Evolutionary conservation across 768 basidiomycete species (phyloP).

Genomic region (Zangia roseola): DNA sequence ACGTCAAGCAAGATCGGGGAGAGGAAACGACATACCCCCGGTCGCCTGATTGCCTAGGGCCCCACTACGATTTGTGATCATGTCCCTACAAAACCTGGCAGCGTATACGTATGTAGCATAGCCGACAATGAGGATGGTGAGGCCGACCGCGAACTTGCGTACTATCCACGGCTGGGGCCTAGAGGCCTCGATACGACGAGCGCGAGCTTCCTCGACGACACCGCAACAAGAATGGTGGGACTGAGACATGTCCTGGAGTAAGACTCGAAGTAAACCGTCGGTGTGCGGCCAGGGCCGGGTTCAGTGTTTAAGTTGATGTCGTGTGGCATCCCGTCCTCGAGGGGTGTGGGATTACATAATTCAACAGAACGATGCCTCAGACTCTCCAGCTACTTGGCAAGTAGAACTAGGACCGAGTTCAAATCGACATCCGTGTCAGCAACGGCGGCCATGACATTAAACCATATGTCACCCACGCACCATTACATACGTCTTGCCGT

Average conservation of each 20-base stretch:
- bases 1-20: constrained; percentile 1
- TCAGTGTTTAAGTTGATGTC: constrained; percentile 11
- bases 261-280: neutral
- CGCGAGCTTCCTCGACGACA: constrained; percentile 49
- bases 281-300: neutral
- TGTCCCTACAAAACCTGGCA: constrained; percentile 65
- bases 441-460: constrained; percentile 12
- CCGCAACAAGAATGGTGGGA: constrained; percentile 42
- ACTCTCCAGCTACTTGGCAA: too few species aligned
- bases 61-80: constrained; percentile 49
- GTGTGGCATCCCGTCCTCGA: constrained; percentile 10
- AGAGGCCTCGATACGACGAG: constrained; percentile 36
- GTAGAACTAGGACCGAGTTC: too few species aligned
- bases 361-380: too few species aligned
- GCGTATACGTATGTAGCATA: constrained; percentile 81
- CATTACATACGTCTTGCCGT: constrained; percentile 25
- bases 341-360: constrained; percentile 22
- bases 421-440: too few species aligned
- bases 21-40: constrained; percentile 59
- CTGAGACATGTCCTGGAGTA: constrained; percentile 14
- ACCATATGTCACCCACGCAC: constrained; percentile 21
- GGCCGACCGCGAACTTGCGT: constrained; percentile 62
- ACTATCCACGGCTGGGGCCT: constrained; percentile 73
- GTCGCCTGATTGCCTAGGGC: constrained; percentile 48
- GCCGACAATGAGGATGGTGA: constrained; percentile 58